These are phyloP conservation scores for Blastobotrys elegans DNA, from an alignment of 1,139 yeast genomes.

Conservation along the genomic window DNA sequence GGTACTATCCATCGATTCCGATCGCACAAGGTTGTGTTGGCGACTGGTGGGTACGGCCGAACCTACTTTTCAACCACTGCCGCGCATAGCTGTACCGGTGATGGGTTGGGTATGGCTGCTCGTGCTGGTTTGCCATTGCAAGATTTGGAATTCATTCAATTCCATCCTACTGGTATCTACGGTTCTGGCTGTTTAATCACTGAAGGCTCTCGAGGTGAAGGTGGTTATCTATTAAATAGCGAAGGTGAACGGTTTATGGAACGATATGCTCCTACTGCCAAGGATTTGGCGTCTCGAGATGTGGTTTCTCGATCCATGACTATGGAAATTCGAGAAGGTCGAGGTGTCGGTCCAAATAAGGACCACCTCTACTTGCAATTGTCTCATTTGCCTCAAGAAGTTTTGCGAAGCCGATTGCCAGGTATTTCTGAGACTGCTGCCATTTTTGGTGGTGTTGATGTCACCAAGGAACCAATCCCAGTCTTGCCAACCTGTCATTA, in stretches of 20 bases:
- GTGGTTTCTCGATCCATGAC: constrained; percentile 98
- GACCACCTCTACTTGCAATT: constrained; percentile 95
- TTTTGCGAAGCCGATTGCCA: constrained; percentile 92
- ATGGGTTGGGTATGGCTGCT: constrained; percentile 96
- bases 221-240: constrained; percentile 92
- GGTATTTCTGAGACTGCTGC: constrained; percentile 99
- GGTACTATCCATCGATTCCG: constrained; percentile 98
- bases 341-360: constrained; percentile 96
- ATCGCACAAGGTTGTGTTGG: constrained; percentile 92
- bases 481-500: constrained; percentile 97
- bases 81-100: constrained; percentile 99
- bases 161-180: constrained; percentile 99
- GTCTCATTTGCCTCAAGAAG: constrained; percentile 88
- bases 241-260: constrained; percentile 99
- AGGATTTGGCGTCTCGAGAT: constrained; percentile 97
- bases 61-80: constrained; percentile 98
- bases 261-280: constrained; percentile 98
- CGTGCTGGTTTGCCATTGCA: constrained; percentile 98
- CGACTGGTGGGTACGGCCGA: constrained; percentile 99
- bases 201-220: constrained; percentile 99
- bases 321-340: constrained; percentile 96
- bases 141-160: constrained; percentile 96
- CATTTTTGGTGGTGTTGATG: constrained; percentile 98
- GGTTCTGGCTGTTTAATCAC: constrained; percentile 98
- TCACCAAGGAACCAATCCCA: constrained; percentile 98